phyloP scores from a whole-genome alignment of 352 stramenopile species.

The Globisporangium alternatum region DNA sequence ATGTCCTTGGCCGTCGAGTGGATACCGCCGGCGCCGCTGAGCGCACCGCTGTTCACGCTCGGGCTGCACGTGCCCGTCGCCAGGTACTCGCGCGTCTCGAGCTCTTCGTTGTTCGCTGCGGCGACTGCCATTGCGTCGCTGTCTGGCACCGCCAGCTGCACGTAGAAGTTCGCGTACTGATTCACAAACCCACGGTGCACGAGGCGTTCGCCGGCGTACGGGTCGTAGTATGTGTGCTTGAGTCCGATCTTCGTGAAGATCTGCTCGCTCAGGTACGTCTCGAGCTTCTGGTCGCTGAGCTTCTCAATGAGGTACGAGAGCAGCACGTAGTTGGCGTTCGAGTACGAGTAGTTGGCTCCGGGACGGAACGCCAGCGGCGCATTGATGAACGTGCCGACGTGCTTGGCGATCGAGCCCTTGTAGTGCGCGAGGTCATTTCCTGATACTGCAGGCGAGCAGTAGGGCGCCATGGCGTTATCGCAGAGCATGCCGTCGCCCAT shows the following conservation, averaged over 20 bases:
- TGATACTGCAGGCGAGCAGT: conserved; percentile 10
- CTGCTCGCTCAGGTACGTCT: conserved; percentile 38
- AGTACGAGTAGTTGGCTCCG: conserved; percentile 46
- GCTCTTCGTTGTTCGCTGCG: conserved; percentile 13
- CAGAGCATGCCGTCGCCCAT: conserved; percentile 27
- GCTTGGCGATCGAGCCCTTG: conserved; percentile 26
- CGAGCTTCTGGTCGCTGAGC: conserved; percentile 36
- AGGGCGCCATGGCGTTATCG: conserved; percentile 15
- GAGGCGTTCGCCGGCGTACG: conserved; percentile 26
- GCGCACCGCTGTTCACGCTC: conserved; percentile 30
- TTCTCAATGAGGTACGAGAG: conserved; percentile 66
- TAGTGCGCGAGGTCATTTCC: conserved; percentile 19
- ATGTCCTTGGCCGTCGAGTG: conserved; percentile 55
- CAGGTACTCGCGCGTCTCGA: conserved; percentile 16
- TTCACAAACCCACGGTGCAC: conserved; percentile 37
- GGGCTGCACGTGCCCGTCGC: conserved; percentile 50
- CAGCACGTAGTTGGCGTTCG: conserved; percentile 54
- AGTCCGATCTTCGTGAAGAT: conserved; percentile 36
- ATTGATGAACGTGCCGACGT: conserved; percentile 51
- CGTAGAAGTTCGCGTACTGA: conserved; percentile 57
- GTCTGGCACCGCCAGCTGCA: conserved; percentile 13
- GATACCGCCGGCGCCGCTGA: conserved; percentile 34
- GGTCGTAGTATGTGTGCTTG: conserved; percentile 49
- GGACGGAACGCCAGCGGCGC: conserved; percentile 47
- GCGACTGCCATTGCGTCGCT: background rate